Conservation (phyloP, 2,329 filamentous ascomycete genomes). For the Cordyceps cicadae region DNA sequence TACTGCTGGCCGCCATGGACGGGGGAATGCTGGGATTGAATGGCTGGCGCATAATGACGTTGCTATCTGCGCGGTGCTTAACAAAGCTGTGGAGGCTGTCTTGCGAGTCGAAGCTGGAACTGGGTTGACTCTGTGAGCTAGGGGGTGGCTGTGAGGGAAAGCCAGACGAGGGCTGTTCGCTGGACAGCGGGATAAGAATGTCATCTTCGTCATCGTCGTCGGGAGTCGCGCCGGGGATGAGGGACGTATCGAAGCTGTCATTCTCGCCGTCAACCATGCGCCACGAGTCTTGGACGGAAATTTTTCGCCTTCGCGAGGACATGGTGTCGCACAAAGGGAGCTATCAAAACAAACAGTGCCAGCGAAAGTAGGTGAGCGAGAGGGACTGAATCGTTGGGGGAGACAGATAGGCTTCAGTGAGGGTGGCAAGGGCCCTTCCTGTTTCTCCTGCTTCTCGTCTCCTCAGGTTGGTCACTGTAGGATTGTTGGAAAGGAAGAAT, state of each 20-base stretch:
- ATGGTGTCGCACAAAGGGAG: constrained; percentile 2
- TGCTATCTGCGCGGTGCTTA: constrained; percentile 45
- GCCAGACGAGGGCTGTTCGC: constrained; percentile 27
- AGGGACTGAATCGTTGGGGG: neutral
- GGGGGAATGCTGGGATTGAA: constrained; percentile 46
- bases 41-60: constrained; percentile 45
- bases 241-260: constrained; percentile 51
- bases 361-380: neutral
- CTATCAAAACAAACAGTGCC: neutral
- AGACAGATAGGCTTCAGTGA: neutral
- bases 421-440: neutral
- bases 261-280: constrained; percentile 54
- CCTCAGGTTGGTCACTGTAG: neutral
- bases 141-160: constrained; percentile 33
- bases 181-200: constrained; percentile 29
- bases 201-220: constrained; percentile 26
- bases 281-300: constrained; percentile 47
- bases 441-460: neutral
- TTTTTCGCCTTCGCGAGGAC: constrained; percentile 16
- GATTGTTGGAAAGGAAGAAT: neutral
- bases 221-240: constrained; percentile 35
- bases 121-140: constrained; percentile 31
- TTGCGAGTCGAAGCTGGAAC: constrained; percentile 37
- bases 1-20: constrained; percentile 16
- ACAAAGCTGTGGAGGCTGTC: constrained; percentile 49